A percentile compares a stretch with the other conserved stretches of the same genome.
phyloP scores from a whole-genome alignment of 305 asterid genomes.

The Fraxinus nigra region DNA sequence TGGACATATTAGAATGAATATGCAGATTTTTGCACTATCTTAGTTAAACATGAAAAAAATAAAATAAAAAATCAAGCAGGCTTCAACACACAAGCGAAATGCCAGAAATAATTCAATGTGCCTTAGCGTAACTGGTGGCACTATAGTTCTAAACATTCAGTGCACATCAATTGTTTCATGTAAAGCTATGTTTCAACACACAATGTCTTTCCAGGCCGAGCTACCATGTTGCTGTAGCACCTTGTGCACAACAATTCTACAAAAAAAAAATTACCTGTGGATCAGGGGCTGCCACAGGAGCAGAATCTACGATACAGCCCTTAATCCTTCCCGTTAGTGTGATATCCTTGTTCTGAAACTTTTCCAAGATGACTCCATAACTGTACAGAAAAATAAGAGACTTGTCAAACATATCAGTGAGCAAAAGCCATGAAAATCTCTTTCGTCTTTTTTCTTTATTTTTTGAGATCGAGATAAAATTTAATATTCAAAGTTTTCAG shows the following conservation, averaged over 20 bases:
- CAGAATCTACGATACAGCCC: constrained; percentile 90
- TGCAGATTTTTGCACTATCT: neutral
- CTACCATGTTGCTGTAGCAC: constrained; percentile 2
- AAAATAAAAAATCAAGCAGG: neutral
- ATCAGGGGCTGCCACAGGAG: constrained; percentile 82
- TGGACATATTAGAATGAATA: neutral
- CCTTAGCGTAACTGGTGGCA: neutral
- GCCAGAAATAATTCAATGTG: neutral
- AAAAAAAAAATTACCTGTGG: constrained; percentile 61
- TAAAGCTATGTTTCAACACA: neutral
- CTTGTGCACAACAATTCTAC: neutral
- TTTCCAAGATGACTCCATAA: constrained; percentile 85
- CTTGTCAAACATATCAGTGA: constrained; percentile 15
- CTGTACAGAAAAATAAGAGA: constrained; percentile 37
- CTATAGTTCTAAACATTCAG: neutral
- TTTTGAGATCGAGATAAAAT: neutral
- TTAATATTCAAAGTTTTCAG: neutral
- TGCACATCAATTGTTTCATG: neutral
- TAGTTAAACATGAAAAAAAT: neutral
- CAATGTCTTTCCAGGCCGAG: neutral
- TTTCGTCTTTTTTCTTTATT: neutral
- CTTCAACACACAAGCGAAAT: neutral
- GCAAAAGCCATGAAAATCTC: neutral
- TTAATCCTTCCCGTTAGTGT: constrained; percentile 55
- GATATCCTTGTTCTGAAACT: constrained; percentile 64